A percentile compares a stretch with the other conserved stretches of the same genome.
phyloP scores from a whole-genome alignment of 257 asterid species.

The Primulina tabacum region DNA sequence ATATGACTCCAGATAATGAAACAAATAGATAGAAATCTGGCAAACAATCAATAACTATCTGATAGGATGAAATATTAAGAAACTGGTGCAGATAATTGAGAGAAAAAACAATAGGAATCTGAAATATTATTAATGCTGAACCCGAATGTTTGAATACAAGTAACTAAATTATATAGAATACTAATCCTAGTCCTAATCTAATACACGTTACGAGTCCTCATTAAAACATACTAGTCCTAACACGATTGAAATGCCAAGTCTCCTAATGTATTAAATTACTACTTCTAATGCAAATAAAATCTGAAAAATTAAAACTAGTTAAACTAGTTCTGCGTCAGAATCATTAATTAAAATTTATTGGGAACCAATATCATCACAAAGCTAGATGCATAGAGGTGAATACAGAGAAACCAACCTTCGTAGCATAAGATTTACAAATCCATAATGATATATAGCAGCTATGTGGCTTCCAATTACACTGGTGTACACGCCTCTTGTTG shows the following conservation, averaged over 20 bases:
- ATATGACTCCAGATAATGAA: not conserved
- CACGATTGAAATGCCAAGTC: too few species aligned
- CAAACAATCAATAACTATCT: not conserved
- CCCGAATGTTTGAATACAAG: not conserved
- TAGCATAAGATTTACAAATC: constrained; percentile 95
- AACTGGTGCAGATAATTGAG: not conserved
- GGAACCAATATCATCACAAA: not conserved
- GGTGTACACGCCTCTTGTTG: constrained; percentile 91
- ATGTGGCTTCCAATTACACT: constrained; percentile 94
- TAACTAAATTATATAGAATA: not conserved
- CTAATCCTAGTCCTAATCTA: too few species aligned
- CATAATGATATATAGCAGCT: constrained; percentile 83
- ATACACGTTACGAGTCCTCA: too few species aligned
- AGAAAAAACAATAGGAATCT: not conserved
- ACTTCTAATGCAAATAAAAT: too few species aligned
- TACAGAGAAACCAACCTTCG: constrained; percentile 50
- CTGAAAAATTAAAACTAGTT: too few species aligned
- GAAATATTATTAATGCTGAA: not conserved
- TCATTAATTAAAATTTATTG: too few species aligned
- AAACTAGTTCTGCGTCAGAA: too few species aligned
- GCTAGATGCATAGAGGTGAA: not conserved
- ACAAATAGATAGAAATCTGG: not conserved
- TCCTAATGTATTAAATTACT: too few species aligned
- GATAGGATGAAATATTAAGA: too few species aligned
- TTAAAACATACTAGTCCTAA: too few species aligned